Percentiles rank a stretch among this genome's conserved stretches.
phyloP scores from a whole-genome alignment of 2,329 filamentous ascomycete species.

The Xylaria sp. region DNA sequence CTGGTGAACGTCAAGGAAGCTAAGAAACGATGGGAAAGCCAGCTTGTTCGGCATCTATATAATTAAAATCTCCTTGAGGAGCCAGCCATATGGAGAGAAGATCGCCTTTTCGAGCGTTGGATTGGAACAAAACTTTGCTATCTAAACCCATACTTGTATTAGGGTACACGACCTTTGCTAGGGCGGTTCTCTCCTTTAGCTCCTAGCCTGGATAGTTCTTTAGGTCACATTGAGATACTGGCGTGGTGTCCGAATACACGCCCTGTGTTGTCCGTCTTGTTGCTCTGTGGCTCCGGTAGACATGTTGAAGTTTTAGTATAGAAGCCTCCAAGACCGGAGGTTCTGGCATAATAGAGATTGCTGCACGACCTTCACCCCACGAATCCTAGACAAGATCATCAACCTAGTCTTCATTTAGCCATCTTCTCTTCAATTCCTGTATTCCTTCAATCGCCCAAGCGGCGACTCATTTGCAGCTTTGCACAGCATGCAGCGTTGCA shows the following conservation, averaged over 20 bases:
- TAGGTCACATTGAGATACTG: not conserved
- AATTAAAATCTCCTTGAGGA: not conserved
- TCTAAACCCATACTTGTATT: not conserved
- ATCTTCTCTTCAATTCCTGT: no score
- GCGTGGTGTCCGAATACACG: not conserved
- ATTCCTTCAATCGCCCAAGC: no score
- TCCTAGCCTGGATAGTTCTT: not conserved
- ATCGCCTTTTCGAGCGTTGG: not conserved
- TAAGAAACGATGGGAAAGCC: not conserved
- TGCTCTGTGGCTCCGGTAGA: not conserved
- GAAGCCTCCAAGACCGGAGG: no score
- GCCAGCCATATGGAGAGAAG: not conserved
- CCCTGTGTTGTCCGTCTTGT: not conserved
- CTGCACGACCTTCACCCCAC: no score
- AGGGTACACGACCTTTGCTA: not conserved
- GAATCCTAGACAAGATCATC: no score
- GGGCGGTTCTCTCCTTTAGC: not conserved
- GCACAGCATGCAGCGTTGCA: no score
- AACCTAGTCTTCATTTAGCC: no score
- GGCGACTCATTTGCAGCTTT: no score
- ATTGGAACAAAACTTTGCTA: not conserved
- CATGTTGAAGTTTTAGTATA: no score
- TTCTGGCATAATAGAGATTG: no score
- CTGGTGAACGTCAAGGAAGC: no score
- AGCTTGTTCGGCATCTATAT: not conserved